A percentile compares a stretch with the other conserved stretches of the same genome.
Conservation (phyloP, 2,329 filamentous ascomycete genomes). For the Dactylellina leptospora region DNA sequence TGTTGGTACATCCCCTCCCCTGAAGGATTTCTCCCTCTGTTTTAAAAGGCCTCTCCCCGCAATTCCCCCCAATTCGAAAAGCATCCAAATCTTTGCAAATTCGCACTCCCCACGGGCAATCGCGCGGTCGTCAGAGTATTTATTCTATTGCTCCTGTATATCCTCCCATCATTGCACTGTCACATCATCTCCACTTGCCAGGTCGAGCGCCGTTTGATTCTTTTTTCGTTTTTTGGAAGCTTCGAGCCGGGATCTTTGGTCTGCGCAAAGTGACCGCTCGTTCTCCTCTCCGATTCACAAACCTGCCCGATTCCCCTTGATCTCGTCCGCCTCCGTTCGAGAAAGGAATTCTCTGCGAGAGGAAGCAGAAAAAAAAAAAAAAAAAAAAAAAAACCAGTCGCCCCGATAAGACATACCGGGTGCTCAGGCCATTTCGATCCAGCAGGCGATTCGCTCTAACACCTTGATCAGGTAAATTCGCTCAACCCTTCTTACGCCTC, state of each 20-base stretch:
- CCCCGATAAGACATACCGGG: conserved; percentile 4
- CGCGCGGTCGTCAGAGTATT: too few relatives aligned
- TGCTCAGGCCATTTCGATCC: conserved; percentile 15
- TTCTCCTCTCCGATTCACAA: neutral
- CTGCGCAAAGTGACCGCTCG: conserved; percentile 26
- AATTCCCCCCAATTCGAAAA: too few relatives aligned
- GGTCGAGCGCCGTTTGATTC: too few relatives aligned
- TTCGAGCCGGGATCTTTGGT: conserved; percentile 13
- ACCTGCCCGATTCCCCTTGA: conserved; percentile 10
- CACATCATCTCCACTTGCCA: too few relatives aligned
- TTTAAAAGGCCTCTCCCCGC: too few relatives aligned
- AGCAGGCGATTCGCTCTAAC: conserved; percentile 16
- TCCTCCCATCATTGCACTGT: too few relatives aligned
- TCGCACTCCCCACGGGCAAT: too few relatives aligned
- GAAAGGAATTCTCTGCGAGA: conserved; percentile 9
- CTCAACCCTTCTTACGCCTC: conserved; percentile 35
- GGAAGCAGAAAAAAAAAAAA: conserved; percentile 44
- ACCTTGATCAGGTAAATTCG: conserved; percentile 41
- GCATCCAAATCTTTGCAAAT: too few relatives aligned
- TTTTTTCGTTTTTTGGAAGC: too few relatives aligned
- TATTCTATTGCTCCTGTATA: too few relatives aligned
- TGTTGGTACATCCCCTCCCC: too few relatives aligned
- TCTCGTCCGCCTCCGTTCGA: conserved; percentile 11
- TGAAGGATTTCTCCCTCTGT: too few relatives aligned
- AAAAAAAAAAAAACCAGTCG: conserved; percentile 2